Evolutionary conservation across 345 rosid species (phyloP), one percentile per base, ranked within the genome.

Genomic region (Rhodomyrtus tomentosa): DNA sequence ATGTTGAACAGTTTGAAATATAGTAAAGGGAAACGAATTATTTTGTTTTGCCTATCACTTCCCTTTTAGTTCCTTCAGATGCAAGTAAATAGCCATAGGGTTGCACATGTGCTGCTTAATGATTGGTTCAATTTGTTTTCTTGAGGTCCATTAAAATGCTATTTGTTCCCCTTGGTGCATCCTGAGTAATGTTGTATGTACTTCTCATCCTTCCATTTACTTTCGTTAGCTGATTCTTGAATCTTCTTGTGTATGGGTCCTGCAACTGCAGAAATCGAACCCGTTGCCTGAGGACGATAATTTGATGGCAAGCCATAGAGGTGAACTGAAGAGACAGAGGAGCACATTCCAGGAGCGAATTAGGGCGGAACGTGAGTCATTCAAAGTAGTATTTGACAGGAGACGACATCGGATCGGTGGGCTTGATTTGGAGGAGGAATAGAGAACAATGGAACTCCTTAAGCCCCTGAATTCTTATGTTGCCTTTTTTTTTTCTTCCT

Each of bases 341-440:
- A 93, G 91, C 49, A 83, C 86, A 3, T 96, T 96, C 89, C 96
- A 96, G 89, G 98, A 95, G 68, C 93, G 87, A 84, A 92, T 95
- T 5, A 91, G 91, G 8, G 99, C 95, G 68, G 99, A 96, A 91
- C 93, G 84, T 0, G 98, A 96, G 85, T 96, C 98, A 25, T 95
- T 94, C 84, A 95, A 92, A 93, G 98, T 94, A 86, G 94, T 93
- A 83, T 96, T 94, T 58, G 99, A 95, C 82, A 89, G 90, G 87
- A 91, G 95, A 89, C 91, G 88, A 74, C 93, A 92, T 72, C 91
- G 95, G 20, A 90, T 92, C 25, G 90, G 90, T 25, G 89, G 90
- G 50, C 88, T 93, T 86, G 89, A 84, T 81, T 81, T 86, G 50
- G 95, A 91, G 24, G 96, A 94, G 73, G 93, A 90, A 32, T 89